Base-by-base conservation (phyloP, 2,329 filamentous ascomycete genomes). In the Botryotinia convoluta region DNA sequence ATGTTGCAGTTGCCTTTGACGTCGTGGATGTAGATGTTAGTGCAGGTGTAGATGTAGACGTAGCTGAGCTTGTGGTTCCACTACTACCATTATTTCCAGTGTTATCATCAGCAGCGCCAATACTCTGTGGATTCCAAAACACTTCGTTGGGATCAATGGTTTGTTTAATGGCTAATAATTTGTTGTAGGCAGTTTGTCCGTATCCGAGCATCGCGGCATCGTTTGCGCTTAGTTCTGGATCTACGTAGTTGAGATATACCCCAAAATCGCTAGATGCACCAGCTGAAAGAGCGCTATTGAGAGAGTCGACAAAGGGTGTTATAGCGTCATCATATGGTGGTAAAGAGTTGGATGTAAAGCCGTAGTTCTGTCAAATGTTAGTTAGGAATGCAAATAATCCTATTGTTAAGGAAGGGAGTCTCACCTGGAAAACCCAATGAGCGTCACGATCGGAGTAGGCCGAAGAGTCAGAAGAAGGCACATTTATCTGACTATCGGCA, bases 71-170 rank as follows among this genome's bases (percentile, higher is more conserved):
- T 4, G 42, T 26, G 4, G 29, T 35, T 35, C 29, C 62, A 26
- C 18, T 57, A 22, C 35, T 57, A 20, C 48, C 18, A 32, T 26
- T 69, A 22, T 39, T n/a, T 9, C 48, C 44, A n/a, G 29, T 18
- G 1, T 48, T 12, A n/a, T 64, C 37, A 54, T 67, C 63, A n/a
- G 63, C 64, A 26, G 39, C 65, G 3, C 62, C 39, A 73, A 74
- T 45, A 74, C 71, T 44, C 57, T 63, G 71, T n/a, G 74, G 74
- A 48, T 75, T 75, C 74, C 74, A 75, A 32, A 75, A 75, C 10
- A 75, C 32, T 42, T 64, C 26, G 4, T 45, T 63, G 8, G 74
- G 73, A 45, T 75, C 74, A 7, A 69, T 26, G 2, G 48, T 32
- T 2, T 29, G 14, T 45, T 76, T 76, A 18, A 76, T 68, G 18